Evolutionary conservation across 1,284 basidiomycete genomes (phyloP), one percentile per base, ranked within the genome.

Genomic region (Malassezia slooffiae): DNA sequence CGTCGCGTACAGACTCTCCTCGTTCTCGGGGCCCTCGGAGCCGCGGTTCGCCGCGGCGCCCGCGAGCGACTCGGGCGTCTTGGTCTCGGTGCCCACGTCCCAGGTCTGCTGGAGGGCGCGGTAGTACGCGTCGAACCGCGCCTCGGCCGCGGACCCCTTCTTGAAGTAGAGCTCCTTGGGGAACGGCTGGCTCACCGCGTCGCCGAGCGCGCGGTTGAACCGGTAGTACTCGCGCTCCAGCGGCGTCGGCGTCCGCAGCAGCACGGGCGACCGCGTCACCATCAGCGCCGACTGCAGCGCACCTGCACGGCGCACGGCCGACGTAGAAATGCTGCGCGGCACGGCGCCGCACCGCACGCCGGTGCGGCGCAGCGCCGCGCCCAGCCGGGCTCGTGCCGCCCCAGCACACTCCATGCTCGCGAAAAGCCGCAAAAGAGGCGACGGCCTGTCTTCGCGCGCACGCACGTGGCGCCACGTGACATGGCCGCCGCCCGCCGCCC

Each of bases 111-210:
- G 44, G 29, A 55, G 39, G 19, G 58, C 50, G 8, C 58, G 45
- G 59, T 80, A 77, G 40, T 70, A 68, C 29, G 71, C 71, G 55
- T 82, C 77, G 68, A 89, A 95, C 37, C 82, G 78, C 31, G 80
- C 80, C 67, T 90, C 82, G 24, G 91, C 78, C 3, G 87, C 76
- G 0, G 86, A 86, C 1, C 89, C 90, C 47, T 82, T 80, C 71
- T 90, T 90, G 77, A 95, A 96, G 75, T 93, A 96, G 71, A 93
- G 91, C 32, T 87, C 81, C 44, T 80, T 77, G 13, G 86, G 82
- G 70, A 88, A 82, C 0, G 90, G 89, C 64, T 89, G 88, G 65
- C 83, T 81, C 31, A 95, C 73, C 5, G 87, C 82, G 56, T 85
- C 81, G 54, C 81, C 79, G 54, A 96, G 79, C 41, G 82, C 78